Evolutionary conservation across 768 basidiomycete genomes (phyloP), one percentile per base, ranked within the genome.

Genomic region (Gyrodon lividus): DNA sequence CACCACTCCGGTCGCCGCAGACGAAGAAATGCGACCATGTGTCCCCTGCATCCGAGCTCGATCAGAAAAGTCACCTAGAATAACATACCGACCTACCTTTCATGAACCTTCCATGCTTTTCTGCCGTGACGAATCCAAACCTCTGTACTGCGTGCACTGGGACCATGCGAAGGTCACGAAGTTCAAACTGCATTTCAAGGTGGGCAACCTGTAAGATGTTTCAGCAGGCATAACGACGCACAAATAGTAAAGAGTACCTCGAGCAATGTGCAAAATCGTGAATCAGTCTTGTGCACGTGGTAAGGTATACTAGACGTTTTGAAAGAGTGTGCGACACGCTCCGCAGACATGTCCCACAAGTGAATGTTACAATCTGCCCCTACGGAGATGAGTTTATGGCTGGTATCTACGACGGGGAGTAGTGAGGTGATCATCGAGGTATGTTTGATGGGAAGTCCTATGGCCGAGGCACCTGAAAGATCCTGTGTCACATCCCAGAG

Each of bases 151-250:
- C 62, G 28, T 55, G 51, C 22, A 56, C 57, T 13, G 74, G 71
- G 10, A 72, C 68, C 31, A 66, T 50, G 16, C 79, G 71, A 53
- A 72, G 68, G 54, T 80, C 80, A 19, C 72, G 77, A n/a, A 79
- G 46, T 57, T 82, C 80, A 46, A 77, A 79, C 52, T 81, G 80
- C 24, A 72, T 67, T 55, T 82, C 80, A 19, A 76, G 66, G 57
- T 80, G 77, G 6, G 72, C 72, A 43, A 80, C 69, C 79, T 81
- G 42, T 19, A 39, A 37, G 12, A 23, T 13, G 19, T 7, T 34
- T 58, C 34, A 51, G 23, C 43, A 26, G 48, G 44, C 7, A 24
- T 31, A 31, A 24, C 2, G 12, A 8, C 37, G 30, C 7, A 51
- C 43, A 30, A 35, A 48, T 16, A 50, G 48, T 35, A 13, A 45